Evolutionary conservation across 73 alveolate species (phyloP), one percentile per base, ranked within the genome.

Genomic region (Stentor roeselii): DNA sequence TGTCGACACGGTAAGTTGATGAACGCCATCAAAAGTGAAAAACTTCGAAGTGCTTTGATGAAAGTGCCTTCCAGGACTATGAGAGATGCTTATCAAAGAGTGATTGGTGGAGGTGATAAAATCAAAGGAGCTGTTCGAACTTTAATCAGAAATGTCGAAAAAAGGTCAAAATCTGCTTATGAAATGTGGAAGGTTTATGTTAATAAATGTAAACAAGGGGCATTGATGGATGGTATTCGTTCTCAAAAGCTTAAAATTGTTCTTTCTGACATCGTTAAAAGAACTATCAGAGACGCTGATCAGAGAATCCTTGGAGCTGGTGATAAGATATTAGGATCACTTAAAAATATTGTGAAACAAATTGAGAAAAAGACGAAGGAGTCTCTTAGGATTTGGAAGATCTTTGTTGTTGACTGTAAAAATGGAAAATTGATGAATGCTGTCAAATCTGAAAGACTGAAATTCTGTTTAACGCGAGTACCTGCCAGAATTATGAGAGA

Each of bases 41-140:
- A 60, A 60, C 11, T 60, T 14, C 39, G 6, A 31, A 60, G 6
- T 50, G 6, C 21, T 6, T 21, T 60, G 14, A 32, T 21, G 34
- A 67, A 32, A n/a, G 34, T 67, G 2, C 80, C 80, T 14, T 30
- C 50, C 21, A 67, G 80, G 80, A 67, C 80, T 30, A 21, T 67
- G 80, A 67, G 34, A 67, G 80, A 67, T 67, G 80, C 50, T 30
- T 21, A 21, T 40, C 80, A 67, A 67, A 67, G 80, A 34, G 34
- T 67, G 27, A 34, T 21, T 21, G 80, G 80, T 11, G 50, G 34
- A 21, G 41, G 41, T n/a, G 37, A 67, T 67, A 67, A 2, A n/a
- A 2, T 67, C 37, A 67, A 34, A 2, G 80, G 41, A 21, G 37
- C 80, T 21, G 15, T 58, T 21, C 0, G 15, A 21, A 31, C 15